Conservation (phyloP, 2,329 filamentous ascomycete genomes). For the Stylonectria norvegica region DNA sequence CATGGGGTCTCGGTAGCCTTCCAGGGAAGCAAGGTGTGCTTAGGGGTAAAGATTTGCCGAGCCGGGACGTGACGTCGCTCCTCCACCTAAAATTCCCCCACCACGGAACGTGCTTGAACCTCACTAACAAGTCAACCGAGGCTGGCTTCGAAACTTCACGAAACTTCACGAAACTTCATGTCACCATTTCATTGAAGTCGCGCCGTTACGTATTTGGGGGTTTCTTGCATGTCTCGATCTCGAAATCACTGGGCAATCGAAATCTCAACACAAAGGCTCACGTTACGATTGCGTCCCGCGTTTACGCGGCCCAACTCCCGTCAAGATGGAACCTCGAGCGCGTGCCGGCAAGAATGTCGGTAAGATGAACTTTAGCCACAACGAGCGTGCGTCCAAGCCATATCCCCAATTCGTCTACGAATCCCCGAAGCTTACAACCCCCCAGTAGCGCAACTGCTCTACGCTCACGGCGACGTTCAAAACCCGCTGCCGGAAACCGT, state of each 20-base stretch:
- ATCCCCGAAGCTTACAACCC: background rate
- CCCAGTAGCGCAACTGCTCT: constrained; percentile 69
- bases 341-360: constrained; percentile 76
- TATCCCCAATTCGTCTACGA: background rate
- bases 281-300: too few relatives aligned
- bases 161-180: too few relatives aligned
- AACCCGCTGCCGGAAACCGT: constrained; percentile 80
- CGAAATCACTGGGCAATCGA: too few relatives aligned
- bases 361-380: constrained; percentile 74
- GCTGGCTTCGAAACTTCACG: too few relatives aligned
- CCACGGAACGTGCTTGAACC: constrained; percentile 13
- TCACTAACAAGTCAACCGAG: too few relatives aligned
- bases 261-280: too few relatives aligned
- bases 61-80: constrained; percentile 23
- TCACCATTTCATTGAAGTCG: too few relatives aligned
- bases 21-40: constrained; percentile 27
- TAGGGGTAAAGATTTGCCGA: constrained; percentile 40
- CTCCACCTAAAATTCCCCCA: constrained; percentile 17
- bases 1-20: constrained; percentile 10
- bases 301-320: too few relatives aligned
- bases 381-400: constrained; percentile 57
- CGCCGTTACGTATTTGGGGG: too few relatives aligned
- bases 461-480: constrained; percentile 74
- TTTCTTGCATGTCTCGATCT: too few relatives aligned
- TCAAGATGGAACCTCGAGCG: constrained; percentile 70